Base-by-base conservation (phyloP, 2,329 filamentous ascomycete species). In the Sarocladiaceae sp. region DNA sequence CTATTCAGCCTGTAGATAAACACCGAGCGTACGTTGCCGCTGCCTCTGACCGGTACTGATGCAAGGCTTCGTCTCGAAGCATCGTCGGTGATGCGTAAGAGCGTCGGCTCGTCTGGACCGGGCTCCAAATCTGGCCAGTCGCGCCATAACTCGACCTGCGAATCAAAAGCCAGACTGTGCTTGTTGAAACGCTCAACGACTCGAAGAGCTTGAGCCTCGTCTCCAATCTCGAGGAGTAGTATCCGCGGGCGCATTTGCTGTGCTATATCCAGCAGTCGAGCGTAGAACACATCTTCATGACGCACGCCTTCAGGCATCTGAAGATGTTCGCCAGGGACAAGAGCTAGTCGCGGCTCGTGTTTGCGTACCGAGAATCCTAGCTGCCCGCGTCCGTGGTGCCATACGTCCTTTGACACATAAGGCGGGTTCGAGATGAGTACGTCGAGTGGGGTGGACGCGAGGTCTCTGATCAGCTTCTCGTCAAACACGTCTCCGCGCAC, bases 381-480 rank as follows among this genome's bases (percentile, higher is more conserved):
- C 24, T 69, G 62, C 13, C 62, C 63, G 10, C 54, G 53, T 15
- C 65, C 67, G 3, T 61, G 50, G 27, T 59, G 47, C 67, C 67
- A 71, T 9, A 63, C 55, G 31, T 59, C 52, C 0, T 70, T 66
- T 2, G 89, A 94, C 42, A 97, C 83, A 60, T 97, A 97, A 1
- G 93, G 93, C 13, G 93, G 93, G 56, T 98, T 98, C 2, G 85
- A 85, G 27, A 93, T 76, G 2, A 98, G 64, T 3, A 97, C 65
- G 49, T 94, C 82, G 56, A 60, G 74, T 3, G 29, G 51, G 13
- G 37, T 43, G 7, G 34, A 33, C 1, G 56, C 34, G 2, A 66
- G 47, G 2, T 46, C 24, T 3, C 49, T 33, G 43, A 70, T 60
- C 48, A 63, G 65, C 26, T 53, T 55, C 13, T 71, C 62, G 6